Percentiles rank a stretch among this genome's conserved stretches.
phyloP scores from a whole-genome alignment of 768 basidiomycete species.

The Russula ochroleuca region DNA sequence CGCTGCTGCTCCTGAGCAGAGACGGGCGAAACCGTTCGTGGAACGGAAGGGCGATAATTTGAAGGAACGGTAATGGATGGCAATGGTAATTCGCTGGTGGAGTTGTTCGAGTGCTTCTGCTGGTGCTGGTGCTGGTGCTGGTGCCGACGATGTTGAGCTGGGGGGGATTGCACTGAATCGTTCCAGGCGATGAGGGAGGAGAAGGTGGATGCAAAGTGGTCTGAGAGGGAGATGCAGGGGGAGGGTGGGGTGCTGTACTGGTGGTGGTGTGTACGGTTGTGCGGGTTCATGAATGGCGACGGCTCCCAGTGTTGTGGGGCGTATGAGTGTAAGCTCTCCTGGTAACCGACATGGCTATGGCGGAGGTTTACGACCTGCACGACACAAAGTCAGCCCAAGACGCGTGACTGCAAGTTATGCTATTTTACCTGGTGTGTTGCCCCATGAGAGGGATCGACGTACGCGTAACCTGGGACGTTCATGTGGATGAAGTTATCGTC shows the following conservation, averaged over 20 bases:
- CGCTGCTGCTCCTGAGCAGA: neutral
- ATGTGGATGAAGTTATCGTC: conserved; percentile 15
- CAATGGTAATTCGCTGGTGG: neutral
- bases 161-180: conserved; percentile 6
- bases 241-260: neutral
- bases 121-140: neutral
- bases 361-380: conserved; percentile 4
- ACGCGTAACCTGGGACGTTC: conserved; percentile 4
- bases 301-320: conserved; percentile 6
- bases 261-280: neutral
- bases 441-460: conserved; percentile 5
- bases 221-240: conserved; percentile 1
- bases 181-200: conserved; percentile 6
- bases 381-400: neutral
- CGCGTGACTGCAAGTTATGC: too few species aligned
- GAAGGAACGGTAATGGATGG: too few species aligned
- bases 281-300: neutral
- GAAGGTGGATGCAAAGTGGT: too few species aligned
- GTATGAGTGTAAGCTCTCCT: neutral
- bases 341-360: neutral
- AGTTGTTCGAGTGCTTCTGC: neutral
- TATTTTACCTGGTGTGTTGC: conserved; percentile 10
- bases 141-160: neutral
- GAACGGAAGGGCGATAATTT: neutral
- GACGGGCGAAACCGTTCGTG: conserved; percentile 4